These are phyloP conservation scores for Boletus rubropictus DNA, from an alignment of 768 basidiomycete genomes.

Conservation along the genomic window DNA sequence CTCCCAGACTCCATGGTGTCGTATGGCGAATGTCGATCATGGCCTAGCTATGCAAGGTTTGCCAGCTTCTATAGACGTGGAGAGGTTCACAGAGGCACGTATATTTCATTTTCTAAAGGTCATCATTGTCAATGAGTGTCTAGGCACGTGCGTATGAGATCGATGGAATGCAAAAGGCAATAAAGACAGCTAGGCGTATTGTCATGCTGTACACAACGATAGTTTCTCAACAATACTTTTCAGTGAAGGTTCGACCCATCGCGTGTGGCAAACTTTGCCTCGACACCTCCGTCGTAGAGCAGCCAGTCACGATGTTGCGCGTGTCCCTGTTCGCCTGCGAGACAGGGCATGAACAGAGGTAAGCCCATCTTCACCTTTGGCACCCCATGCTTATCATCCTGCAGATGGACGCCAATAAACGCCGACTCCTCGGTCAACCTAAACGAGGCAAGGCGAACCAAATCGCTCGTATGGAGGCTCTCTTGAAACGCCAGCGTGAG, in stretches of 20 bases:
- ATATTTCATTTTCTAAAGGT: neutral
- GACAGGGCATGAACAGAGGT: slow-evolving; percentile 83
- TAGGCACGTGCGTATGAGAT: slow-evolving; percentile 89
- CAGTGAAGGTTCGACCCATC: slow-evolving; percentile 66
- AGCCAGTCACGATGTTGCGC: slow-evolving; percentile 89
- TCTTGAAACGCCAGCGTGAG: slow-evolving; percentile 72
- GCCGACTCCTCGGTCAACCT: slow-evolving; percentile 41
- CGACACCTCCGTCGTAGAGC: slow-evolving; percentile 87
- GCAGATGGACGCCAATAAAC: slow-evolving; percentile 51
- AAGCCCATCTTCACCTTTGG: slow-evolving; percentile 8
- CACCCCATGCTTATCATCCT: slow-evolving; percentile 27
- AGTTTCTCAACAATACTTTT: neutral
- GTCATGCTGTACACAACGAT: fast-evolving
- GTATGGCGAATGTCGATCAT: neutral
- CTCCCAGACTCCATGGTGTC: neutral
- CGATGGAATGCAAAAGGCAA: slow-evolving; percentile 80
- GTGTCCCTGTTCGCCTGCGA: slow-evolving; percentile 81
- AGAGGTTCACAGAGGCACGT: slow-evolving; percentile 77
- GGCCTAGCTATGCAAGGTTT: slow-evolving; percentile 51
- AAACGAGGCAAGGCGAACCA: slow-evolving; percentile 60
- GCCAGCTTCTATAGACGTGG: slow-evolving; percentile 76
- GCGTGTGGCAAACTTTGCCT: slow-evolving; percentile 91
- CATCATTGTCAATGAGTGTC: slow-evolving; percentile 1
- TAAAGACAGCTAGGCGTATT: slow-evolving; percentile 67
- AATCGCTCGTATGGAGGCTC: slow-evolving; percentile 50